A percentile compares a stretch with the other conserved stretches of the same genome.
Conservation (phyloP, 2,329 filamentous ascomycete genomes). For the Corynespora cassiicola region DNA sequence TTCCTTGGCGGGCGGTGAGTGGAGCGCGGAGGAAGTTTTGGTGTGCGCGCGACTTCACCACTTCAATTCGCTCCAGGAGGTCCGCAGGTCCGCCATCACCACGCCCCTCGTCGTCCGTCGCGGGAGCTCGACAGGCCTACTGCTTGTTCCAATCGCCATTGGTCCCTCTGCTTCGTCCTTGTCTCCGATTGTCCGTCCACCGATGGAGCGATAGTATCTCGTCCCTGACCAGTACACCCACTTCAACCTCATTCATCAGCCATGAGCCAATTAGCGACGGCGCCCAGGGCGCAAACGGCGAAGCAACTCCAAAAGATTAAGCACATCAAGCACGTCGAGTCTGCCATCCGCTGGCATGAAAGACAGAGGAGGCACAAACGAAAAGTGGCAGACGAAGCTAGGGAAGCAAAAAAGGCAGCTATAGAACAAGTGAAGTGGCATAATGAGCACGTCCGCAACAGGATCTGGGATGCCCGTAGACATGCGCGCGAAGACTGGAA, state of each 20-base stretch:
- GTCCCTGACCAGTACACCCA: slow-evolving; percentile 14
- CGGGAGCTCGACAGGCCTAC: too few relatives aligned
- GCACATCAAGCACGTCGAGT: slow-evolving; percentile 52
- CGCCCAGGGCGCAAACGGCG: slow-evolving; percentile 29
- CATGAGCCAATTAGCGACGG: slow-evolving; percentile 33
- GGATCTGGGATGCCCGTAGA: slow-evolving; percentile 57
- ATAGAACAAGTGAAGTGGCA: slow-evolving; percentile 26
- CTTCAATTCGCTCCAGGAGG: too few relatives aligned
- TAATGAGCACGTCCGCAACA: slow-evolving; percentile 26
- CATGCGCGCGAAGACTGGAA: slow-evolving; percentile 78
- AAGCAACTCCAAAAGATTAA: slow-evolving; percentile 38
- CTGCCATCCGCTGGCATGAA: slow-evolving; percentile 39
- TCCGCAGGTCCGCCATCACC: too few relatives aligned
- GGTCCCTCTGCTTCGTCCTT: too few relatives aligned
- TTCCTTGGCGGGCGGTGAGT: too few relatives aligned
- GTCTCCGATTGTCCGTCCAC: too few relatives aligned
- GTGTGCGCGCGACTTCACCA: background rate
- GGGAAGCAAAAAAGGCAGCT: slow-evolving; percentile 33
- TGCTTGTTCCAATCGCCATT: too few relatives aligned
- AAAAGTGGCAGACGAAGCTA: slow-evolving; percentile 31
- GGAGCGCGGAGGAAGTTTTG: slow-evolving; percentile 6
- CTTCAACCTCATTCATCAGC: slow-evolving; percentile 59
- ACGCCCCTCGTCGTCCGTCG: too few relatives aligned
- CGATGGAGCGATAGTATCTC: slow-evolving; percentile 37
- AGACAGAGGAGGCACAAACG: slow-evolving; percentile 30